Percentiles rank a stretch among this genome's conserved stretches.
Evolutionary conservation across 2,329 filamentous ascomycete species (phyloP).

Genomic region (Epichloe hybrida): DNA sequence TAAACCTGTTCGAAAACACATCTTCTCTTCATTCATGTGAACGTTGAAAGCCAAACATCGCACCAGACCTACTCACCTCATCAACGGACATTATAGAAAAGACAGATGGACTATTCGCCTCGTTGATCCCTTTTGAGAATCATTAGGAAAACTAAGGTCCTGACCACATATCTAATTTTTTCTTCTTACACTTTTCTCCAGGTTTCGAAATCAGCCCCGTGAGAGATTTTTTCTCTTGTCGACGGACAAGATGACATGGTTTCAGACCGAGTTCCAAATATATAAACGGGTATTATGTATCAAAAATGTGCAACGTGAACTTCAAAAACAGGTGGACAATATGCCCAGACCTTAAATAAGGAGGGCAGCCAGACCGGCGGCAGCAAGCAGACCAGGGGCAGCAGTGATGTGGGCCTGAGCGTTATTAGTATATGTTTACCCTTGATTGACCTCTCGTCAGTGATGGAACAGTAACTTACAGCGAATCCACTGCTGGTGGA

Average conservation of each 20-base stretch:
- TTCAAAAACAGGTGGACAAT: slow-evolving; percentile 9
- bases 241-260: slow-evolving; percentile 13
- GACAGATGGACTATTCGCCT: slow-evolving; percentile 21
- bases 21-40: slow-evolving; percentile 1
- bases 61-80: slow-evolving; percentile 15
- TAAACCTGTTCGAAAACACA: not conserved
- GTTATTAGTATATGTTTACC: not conserved
- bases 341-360: slow-evolving; percentile 27
- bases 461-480: slow-evolving; percentile 13
- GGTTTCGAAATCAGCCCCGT: slow-evolving; percentile 13
- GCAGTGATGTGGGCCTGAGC: slow-evolving; percentile 27
- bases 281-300: slow-evolving; percentile 28
- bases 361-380: slow-evolving; percentile 34
- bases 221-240: slow-evolving; percentile 10
- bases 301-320: slow-evolving; percentile 25
- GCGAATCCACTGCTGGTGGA: slow-evolving; percentile 12
- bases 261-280: slow-evolving; percentile 13
- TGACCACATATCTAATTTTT: slow-evolving; percentile 16
- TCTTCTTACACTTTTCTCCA: slow-evolving; percentile 5
- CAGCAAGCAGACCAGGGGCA: slow-evolving; percentile 34
- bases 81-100: slow-evolving; percentile 21
- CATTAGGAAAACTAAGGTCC: slow-evolving; percentile 15
- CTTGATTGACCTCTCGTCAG: not conserved
- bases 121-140: slow-evolving; percentile 17
- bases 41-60: slow-evolving; percentile 7